phyloP scores from a whole-genome alignment of 176 grass and related monocot genomes.

The Olyra latifolia region DNA sequence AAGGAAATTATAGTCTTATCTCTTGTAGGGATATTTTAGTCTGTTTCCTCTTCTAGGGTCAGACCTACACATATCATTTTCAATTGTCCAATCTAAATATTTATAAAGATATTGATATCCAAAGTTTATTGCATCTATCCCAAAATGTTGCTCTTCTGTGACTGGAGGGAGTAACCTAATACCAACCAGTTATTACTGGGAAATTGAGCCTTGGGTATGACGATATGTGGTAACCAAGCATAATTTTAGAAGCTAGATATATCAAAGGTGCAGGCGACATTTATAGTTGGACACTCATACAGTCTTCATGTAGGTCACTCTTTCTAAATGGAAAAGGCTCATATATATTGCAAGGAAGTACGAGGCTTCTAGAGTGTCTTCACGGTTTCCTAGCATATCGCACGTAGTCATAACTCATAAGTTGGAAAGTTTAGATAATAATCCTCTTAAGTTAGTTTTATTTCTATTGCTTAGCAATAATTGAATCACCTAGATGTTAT shows the following conservation, averaged over 20 bases:
- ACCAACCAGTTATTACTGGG: not conserved
- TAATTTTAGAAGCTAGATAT: slow-evolving; percentile 7
- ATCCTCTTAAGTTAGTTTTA: not conserved
- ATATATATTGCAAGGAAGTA: not conserved
- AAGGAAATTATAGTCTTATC: too few relatives aligned
- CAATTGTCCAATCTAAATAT: too few relatives aligned
- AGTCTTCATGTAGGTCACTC: not conserved
- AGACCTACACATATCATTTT: too few relatives aligned
- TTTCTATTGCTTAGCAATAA: slow-evolving; percentile 11
- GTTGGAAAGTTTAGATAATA: slow-evolving; percentile 5
- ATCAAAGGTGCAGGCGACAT: not conserved
- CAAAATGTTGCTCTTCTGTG: too few relatives aligned
- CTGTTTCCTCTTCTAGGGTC: too few relatives aligned
- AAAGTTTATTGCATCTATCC: too few relatives aligned
- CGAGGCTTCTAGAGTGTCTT: not conserved
- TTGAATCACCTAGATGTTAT: not conserved
- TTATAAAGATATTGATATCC: too few relatives aligned
- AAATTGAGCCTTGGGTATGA: not conserved
- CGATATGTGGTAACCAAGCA: not conserved
- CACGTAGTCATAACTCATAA: not conserved
- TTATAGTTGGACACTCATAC: not conserved
- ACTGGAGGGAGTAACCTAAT: not conserved
- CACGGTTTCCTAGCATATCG: not conserved
- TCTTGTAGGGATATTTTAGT: too few relatives aligned
- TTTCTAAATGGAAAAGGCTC: not conserved